phyloP scores from a whole-genome alignment of 768 basidiomycete genomes.

The Termitomyces sp. region DNA sequence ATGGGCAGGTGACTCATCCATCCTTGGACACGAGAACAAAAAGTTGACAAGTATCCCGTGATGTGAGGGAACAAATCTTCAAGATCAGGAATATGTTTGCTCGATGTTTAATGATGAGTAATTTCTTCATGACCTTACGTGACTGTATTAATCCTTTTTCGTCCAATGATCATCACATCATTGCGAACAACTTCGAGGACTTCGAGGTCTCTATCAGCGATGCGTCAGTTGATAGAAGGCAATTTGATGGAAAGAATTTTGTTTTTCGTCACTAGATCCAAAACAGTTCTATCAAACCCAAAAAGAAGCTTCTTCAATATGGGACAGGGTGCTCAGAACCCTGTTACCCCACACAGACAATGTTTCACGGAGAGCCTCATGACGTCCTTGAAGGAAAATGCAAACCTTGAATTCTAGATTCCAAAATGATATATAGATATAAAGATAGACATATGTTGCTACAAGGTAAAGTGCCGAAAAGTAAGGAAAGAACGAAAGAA shows the following conservation, averaged over 20 bases:
- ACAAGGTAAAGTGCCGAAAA: conserved; percentile 1
- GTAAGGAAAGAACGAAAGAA: background rate
- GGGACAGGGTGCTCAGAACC: conserved; percentile 12
- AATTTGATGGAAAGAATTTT: conserved; percentile 12
- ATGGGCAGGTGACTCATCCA: conserved; percentile 4
- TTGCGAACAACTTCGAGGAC: conserved; percentile 7
- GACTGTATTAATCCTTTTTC: conserved; percentile 18
- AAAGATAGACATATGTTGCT: conserved; percentile 10
- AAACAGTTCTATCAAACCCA: conserved; percentile 14
- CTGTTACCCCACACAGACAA: conserved; percentile 1
- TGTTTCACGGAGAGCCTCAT: conserved; percentile 15
- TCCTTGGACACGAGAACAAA: conserved; percentile 5
- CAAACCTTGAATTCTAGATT: background rate
- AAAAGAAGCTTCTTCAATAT: conserved; percentile 9
- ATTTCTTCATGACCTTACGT: conserved; percentile 11
- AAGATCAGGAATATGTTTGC: conserved; percentile 9
- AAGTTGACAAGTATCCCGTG: conserved; percentile 1
- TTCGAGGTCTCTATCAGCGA: background rate
- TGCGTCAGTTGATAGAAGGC: conserved; percentile 8
- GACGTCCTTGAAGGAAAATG: background rate
- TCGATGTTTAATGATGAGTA: background rate
- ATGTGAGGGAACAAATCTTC: conserved; percentile 6
- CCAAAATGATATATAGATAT: conserved; percentile 3
- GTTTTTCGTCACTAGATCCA: conserved; percentile 1
- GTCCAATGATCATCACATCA: conserved; percentile 10